phyloP scores from a whole-genome alignment of 2,329 filamentous ascomycete genomes.

The Neopestalotiopsis rosae region DNA sequence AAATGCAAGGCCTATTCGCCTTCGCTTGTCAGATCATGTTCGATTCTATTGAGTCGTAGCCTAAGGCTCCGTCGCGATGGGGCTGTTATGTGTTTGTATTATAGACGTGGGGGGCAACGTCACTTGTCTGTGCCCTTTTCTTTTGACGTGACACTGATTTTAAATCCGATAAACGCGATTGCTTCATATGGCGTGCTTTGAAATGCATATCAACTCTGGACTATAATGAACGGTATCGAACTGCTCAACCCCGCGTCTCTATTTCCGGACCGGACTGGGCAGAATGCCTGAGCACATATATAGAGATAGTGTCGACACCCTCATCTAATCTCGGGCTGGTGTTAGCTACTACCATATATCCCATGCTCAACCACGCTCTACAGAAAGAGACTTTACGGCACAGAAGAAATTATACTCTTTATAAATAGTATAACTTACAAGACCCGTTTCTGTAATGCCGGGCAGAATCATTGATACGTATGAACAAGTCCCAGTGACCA shows the following conservation, averaged over 20 bases:
- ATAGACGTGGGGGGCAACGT: background rate
- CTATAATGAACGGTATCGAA: background rate
- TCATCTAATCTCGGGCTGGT: too few species aligned
- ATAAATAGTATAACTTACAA: background rate
- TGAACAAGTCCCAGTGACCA: slow-evolving; percentile 35
- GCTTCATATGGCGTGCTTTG: background rate
- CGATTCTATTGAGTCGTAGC: background rate
- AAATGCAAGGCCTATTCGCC: background rate
- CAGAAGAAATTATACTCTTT: background rate
- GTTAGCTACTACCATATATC: too few species aligned
- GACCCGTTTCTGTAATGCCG: slow-evolving; percentile 26
- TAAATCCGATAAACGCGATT: background rate
- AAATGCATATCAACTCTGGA: background rate
- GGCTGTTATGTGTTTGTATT: background rate
- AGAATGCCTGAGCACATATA: slow-evolving; percentile 16
- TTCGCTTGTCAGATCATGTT: background rate
- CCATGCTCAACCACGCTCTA: too few species aligned
- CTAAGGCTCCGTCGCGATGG: background rate
- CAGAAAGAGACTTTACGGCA: too few species aligned
- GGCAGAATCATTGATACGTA: slow-evolving; percentile 33
- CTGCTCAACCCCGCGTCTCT: slow-evolving; percentile 4
- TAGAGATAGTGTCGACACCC: slow-evolving; percentile 3
- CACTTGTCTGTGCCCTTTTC: background rate
- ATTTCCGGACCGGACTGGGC: background rate
- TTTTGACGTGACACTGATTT: background rate